Evolutionary conservation across 495 filamentous ascomycete species (phyloP).

Genomic region (Elaphomyces granulatus): DNA sequence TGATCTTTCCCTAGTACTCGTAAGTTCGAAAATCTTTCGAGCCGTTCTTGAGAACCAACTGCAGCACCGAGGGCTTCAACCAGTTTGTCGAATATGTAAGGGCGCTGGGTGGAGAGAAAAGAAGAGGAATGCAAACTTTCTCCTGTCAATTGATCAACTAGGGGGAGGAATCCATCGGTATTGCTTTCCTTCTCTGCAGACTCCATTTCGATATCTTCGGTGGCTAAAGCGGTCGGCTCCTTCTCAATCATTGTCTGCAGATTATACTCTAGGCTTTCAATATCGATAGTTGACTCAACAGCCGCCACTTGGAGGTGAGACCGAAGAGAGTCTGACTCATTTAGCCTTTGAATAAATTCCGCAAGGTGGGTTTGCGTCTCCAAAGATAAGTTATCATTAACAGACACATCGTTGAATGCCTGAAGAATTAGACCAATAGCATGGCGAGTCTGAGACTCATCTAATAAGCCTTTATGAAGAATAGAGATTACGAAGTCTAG

Average conservation of each 20-base stretch:
- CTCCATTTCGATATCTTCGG: slow-evolving; percentile 41
- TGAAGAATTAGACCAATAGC: slow-evolving; percentile 48
- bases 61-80: slow-evolving; percentile 49
- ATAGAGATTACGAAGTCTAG: slow-evolving; percentile 39
- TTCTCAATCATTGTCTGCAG: slow-evolving; percentile 50
- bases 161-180: slow-evolving; percentile 25
- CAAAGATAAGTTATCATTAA: slow-evolving; percentile 25
- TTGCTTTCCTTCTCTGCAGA: slow-evolving; percentile 21
- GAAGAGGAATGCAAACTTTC: slow-evolving; percentile 19
- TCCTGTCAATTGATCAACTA: slow-evolving; percentile 21
- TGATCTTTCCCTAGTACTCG: slow-evolving; percentile 41
- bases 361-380: slow-evolving; percentile 47
- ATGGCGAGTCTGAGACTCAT: slow-evolving; percentile 42
- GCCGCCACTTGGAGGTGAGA: slow-evolving; percentile 44
- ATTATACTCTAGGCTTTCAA: slow-evolving; percentile 54
- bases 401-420: slow-evolving; percentile 19
- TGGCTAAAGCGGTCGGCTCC: slow-evolving; percentile 17
- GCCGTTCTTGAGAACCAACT: slow-evolving; percentile 30
- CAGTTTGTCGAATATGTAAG: slow-evolving; percentile 38
- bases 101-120: slow-evolving; percentile 22
- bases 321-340: slow-evolving; percentile 36
- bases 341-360: slow-evolving; percentile 46
- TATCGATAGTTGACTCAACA: slow-evolving; percentile 45
- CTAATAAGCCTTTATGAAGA: slow-evolving; percentile 45
- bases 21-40: slow-evolving; percentile 43